Percentiles rank a stretch among this genome's conserved stretches.
phyloP scores from a whole-genome alignment of 2,329 filamentous ascomycete species.

The Hypoxylon sp. region DNA sequence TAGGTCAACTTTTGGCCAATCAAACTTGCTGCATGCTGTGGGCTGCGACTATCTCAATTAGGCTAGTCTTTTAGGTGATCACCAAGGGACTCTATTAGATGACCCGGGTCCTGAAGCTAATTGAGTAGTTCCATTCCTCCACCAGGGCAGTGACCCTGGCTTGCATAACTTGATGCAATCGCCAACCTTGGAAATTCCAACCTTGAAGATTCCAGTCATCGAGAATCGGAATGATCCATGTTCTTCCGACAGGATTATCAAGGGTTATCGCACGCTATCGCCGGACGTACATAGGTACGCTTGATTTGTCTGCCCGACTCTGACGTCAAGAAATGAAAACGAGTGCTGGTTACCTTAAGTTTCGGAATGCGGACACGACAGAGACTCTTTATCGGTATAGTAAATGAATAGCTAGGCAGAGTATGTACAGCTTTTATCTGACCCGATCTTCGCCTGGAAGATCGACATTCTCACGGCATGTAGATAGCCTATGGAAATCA shows the following conservation, averaged over 20 bases:
- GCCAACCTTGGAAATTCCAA: constrained; percentile 1
- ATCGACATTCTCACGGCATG: not conserved
- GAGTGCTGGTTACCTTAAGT: not conserved
- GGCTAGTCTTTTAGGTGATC: too few species aligned
- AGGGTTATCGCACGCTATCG: not conserved
- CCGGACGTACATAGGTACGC: not conserved
- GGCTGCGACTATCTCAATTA: too few species aligned
- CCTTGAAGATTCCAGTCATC: constrained; percentile 18
- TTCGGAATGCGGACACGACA: not conserved
- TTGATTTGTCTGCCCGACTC: not conserved
- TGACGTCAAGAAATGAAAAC: not conserved
- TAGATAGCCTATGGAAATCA: constrained; percentile 13
- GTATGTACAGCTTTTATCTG: constrained; percentile 1
- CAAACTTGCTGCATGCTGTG: too few species aligned
- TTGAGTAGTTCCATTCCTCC: constrained; percentile 12
- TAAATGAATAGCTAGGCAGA: not conserved
- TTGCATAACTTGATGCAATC: constrained; percentile 35
- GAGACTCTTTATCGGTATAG: too few species aligned
- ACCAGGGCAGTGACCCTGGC: constrained; percentile 10
- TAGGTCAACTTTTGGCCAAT: too few species aligned
- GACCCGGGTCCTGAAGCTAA: constrained; percentile 7
- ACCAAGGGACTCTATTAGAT: too few species aligned
- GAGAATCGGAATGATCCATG: constrained; percentile 13
- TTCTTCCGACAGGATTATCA: constrained; percentile 2
- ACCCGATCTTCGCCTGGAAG: not conserved